A percentile compares a stretch with the other conserved stretches of the same genome.
Evolutionary conservation across 371 early-diverging fungal species (phyloP).

Genomic region (Apophysomyces variabilis): DNA sequence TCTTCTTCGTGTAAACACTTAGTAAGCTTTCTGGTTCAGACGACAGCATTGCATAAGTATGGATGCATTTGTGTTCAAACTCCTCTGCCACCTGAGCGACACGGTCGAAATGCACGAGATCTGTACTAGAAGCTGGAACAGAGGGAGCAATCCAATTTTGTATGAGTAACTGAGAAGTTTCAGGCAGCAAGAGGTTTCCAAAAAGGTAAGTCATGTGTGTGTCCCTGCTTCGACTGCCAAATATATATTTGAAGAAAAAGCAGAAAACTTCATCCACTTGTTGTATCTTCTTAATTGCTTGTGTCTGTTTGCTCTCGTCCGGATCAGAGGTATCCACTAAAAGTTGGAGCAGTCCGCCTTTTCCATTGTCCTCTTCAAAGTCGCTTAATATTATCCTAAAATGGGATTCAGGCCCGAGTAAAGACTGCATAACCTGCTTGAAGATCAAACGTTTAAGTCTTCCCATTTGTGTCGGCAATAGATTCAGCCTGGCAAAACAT

Average conservation of each 20-base stretch:
- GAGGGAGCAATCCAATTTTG: conserved; percentile 12
- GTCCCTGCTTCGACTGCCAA: conserved; percentile 7
- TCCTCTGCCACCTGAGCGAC: conserved; percentile 5
- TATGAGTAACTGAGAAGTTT: conserved; percentile 19
- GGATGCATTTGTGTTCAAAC: conserved; percentile 22
- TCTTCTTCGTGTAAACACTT: conserved; percentile 25
- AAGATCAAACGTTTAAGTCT: conserved; percentile 8
- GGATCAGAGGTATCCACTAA: not conserved
- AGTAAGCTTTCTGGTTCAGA: conserved; percentile 1
- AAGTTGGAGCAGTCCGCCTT: not conserved
- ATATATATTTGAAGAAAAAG: conserved; percentile 17
- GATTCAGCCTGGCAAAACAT: conserved; percentile 13
- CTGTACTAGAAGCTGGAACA: conserved; percentile 19
- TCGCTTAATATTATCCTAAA: not conserved
- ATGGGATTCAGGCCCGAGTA: not conserved
- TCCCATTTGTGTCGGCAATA: conserved; percentile 10
- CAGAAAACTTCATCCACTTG: not conserved
- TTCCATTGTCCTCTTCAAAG: not conserved
- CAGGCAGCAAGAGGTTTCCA: conserved; percentile 29
- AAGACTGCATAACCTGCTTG: conserved; percentile 1
- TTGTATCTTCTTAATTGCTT: not conserved
- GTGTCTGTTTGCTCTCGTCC: not conserved
- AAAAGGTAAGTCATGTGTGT: conserved; percentile 14
- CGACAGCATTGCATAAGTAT: not conserved
- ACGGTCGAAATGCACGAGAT: conserved; percentile 17